Evolutionary conservation across 768 basidiomycete genomes (phyloP), one percentile per base, ranked within the genome.

Genomic region (Hydnum rufescens): DNA sequence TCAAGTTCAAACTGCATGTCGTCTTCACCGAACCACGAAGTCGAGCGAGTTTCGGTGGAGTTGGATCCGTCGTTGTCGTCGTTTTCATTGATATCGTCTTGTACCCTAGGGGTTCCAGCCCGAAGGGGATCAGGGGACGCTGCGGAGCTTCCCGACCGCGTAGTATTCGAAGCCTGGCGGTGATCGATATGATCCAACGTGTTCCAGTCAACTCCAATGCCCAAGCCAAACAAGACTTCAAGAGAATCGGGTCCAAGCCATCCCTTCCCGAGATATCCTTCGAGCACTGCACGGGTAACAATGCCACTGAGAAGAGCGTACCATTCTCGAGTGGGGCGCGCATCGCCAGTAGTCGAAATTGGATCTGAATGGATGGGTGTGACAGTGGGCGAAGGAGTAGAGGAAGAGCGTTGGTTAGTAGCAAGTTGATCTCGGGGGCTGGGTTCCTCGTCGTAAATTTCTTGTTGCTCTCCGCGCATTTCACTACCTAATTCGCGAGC

Each of bases 241-340:
- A 78, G 71, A 3, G 79, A 76, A 34, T 77, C 73, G 1, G 74
- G 65, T 0, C 87, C 85, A 28, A 71, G 72, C 87, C 87, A 92
- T 0, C 81, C 80, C 5, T 77, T 80, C 1, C 77, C 78, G 43
- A 89, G 70, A 60, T 89, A 90, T 0, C 87, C 87, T 60, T 92
- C 85, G 50, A 90, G 65, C 19, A 78, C 81, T 0, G 84, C 84
- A n/a, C 86, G 74, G 3, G 85, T 85, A 28, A 87, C 68, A 23
- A 92, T 67, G 1, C 82, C 78, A 0, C 75, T 75, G 16, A 88
- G 69, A 8, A 92, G 70, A 65, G 80, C 71, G 63, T 87, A 90
- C 87, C 87, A 90, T 57, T 78, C 76, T 25, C 74, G 66, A 26
- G 83, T 79, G 0, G 86, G 86, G 2, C 53, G 52, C 5, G 59